phyloP scores from a whole-genome alignment of 352 stramenopile species.

The Globisporangium okanoganense region DNA sequence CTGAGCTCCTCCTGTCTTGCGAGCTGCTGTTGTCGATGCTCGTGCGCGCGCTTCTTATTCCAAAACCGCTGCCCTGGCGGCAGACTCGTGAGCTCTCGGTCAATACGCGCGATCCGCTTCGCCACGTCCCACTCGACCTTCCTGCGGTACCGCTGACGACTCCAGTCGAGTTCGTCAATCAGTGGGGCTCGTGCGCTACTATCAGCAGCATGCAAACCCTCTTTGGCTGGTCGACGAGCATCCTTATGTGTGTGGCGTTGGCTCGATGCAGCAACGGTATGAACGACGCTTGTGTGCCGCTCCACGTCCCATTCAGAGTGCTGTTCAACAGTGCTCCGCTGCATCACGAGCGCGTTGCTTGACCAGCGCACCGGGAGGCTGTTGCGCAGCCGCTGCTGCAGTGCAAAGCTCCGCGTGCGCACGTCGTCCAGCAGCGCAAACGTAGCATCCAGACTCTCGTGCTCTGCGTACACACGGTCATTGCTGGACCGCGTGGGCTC shows the following conservation, averaged over 20 bases:
- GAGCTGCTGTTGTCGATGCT: conserved; percentile 15
- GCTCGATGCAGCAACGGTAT: not conserved
- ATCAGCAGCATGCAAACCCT: not conserved
- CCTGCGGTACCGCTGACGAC: conserved; percentile 26
- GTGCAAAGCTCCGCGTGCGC: conserved; percentile 35
- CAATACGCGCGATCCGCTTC: conserved; percentile 61
- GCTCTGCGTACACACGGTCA: not conserved
- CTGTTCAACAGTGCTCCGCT: conserved; percentile 11
- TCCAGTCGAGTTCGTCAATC: conserved; percentile 10
- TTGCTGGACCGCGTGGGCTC: not conserved
- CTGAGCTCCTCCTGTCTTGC: conserved; percentile 1
- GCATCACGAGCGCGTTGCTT: conserved; percentile 42
- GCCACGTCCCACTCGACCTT: conserved; percentile 71
- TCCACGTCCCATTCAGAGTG: not conserved
- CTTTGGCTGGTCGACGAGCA: not conserved
- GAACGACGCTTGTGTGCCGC: not conserved
- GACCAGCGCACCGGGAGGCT: conserved; percentile 52
- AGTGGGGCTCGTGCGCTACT: not conserved
- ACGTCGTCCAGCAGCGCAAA: conserved; percentile 60
- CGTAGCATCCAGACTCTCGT: conserved; percentile 30
- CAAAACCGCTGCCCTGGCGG: conserved; percentile 50
- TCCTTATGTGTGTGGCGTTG: not conserved
- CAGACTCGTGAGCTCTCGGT: conserved; percentile 49
- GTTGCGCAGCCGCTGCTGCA: conserved; percentile 42
- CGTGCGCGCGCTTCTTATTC: conserved; percentile 25